Percentiles rank a stretch among this genome's conserved stretches.
Conservation (phyloP, 2,329 filamentous ascomycete species). For the Dothistroma septosporum region DNA sequence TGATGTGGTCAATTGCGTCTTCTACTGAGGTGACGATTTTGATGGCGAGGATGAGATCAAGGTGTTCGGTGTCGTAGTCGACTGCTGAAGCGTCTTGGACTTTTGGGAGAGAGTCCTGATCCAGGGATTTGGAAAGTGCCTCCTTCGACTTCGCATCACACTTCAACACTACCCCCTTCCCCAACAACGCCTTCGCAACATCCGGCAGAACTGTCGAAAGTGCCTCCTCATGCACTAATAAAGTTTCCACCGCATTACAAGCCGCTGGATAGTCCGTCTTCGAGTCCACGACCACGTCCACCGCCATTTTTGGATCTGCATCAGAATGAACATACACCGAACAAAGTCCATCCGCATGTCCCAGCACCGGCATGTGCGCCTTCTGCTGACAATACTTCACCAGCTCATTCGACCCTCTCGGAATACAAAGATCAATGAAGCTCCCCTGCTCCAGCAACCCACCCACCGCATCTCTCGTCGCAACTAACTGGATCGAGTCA, state of each 20-base stretch:
- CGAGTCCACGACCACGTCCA: conserved; percentile 77
- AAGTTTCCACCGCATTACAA: conserved; percentile 89
- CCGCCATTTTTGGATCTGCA: conserved; percentile 67
- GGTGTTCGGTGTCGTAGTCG: conserved; percentile 86
- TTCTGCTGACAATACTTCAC: conserved; percentile 84
- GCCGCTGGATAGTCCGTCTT: conserved; percentile 94
- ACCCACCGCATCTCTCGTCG: conserved; percentile 83
- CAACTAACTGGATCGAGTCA: conserved; percentile 86
- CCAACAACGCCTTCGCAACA: conserved; percentile 69
- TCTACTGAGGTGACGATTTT: conserved; percentile 67
- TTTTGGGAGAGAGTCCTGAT: conserved; percentile 35
- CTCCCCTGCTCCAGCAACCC: conserved; percentile 80
- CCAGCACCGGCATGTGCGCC: conserved; percentile 91
- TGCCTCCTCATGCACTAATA: conserved; percentile 74
- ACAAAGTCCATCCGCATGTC: conserved; percentile 93
- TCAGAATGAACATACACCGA: conserved; percentile 77
- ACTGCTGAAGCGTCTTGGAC: conserved; percentile 62
- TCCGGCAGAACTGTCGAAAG: conserved; percentile 63
- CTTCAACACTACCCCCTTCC: conserved; percentile 73
- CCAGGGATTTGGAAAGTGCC: conserved; percentile 52
- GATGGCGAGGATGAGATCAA: conserved; percentile 78
- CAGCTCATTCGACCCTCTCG: conserved; percentile 83
- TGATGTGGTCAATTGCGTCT: conserved; percentile 82
- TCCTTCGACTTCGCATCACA: conserved; percentile 70
- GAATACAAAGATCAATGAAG: conserved; percentile 92